Conservation (phyloP, 2,329 filamentous ascomycete genomes). For the Aspergillus jensenii region DNA sequence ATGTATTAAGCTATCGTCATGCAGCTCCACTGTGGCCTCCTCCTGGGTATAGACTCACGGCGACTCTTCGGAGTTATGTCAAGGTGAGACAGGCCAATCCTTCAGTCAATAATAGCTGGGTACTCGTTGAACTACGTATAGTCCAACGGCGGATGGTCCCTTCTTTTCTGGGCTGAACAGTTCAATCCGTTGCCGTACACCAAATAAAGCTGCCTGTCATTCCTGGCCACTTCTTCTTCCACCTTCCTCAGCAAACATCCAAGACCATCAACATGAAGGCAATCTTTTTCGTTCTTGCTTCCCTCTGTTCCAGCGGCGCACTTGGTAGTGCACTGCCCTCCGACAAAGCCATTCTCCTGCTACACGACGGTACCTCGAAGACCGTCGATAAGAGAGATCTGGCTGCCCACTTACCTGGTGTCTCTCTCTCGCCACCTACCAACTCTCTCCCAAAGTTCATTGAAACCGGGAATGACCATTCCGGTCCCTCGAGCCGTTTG, state of each 20-base stretch:
- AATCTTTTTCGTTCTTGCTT: neutral
- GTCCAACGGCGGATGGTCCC: no score
- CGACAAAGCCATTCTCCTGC: conserved; percentile 11
- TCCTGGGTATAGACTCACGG: no score
- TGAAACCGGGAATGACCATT: neutral
- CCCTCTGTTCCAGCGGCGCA: neutral
- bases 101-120: no score
- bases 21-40: no score
- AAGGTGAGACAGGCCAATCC: no score
- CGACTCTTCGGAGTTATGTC: no score
- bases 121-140: no score
- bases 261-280: neutral
- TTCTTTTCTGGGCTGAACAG: no score
- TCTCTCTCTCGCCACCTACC: neutral
- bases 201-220: no score
- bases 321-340: neutral
- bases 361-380: conserved; percentile 11
- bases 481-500: neutral
- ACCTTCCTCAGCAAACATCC: neutral
- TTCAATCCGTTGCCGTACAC: no score
- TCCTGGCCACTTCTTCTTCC: no score
- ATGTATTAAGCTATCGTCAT: no score
- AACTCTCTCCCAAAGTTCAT: neutral
- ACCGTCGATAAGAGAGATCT: conserved; percentile 15
- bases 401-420: conserved; percentile 4